These are phyloP conservation scores for Nakazawaea siamensis DNA, from an alignment of 805 yeast species.

Conservation along the genomic window DNA sequence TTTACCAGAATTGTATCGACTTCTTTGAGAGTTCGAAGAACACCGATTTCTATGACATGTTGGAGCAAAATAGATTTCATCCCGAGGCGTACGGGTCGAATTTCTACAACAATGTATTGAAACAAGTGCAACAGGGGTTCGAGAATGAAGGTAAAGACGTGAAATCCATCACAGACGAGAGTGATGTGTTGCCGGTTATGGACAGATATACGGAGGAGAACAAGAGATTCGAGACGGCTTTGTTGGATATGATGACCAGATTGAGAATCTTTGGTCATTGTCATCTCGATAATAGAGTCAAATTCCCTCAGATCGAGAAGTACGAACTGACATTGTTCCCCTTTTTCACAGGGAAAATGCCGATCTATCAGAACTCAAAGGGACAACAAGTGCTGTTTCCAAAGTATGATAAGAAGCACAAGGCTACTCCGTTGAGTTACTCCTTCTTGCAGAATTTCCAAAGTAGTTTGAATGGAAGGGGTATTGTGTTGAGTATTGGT, in stretches of 20 bases:
- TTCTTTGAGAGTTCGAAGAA: slow-evolving; percentile 2
- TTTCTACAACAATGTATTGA: slow-evolving; percentile 3
- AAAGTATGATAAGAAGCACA: not conserved
- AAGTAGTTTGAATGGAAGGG: slow-evolving; percentile 30
- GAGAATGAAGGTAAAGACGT: slow-evolving; percentile 3
- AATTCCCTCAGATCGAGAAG: not conserved
- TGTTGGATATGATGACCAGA: slow-evolving; percentile 1
- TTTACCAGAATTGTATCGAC: slow-evolving; percentile 5
- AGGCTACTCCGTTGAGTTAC: not conserved
- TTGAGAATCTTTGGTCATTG: slow-evolving; percentile 8
- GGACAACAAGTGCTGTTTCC: slow-evolving; percentile 2
- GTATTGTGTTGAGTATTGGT: slow-evolving; percentile 46
- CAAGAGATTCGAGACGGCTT: not conserved
- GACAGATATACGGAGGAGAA: slow-evolving; percentile 3
- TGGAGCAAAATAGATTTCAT: slow-evolving; percentile 1
- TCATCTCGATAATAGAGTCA: slow-evolving; percentile 6
- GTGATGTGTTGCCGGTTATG: slow-evolving; percentile 8
- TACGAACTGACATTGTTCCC: slow-evolving; percentile 24
- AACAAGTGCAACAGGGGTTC: not conserved
- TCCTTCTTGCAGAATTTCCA: slow-evolving; percentile 21
- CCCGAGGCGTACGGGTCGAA: not conserved
- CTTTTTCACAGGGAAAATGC: slow-evolving; percentile 31
- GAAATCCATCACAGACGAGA: slow-evolving; percentile 1
- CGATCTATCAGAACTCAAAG: slow-evolving; percentile 29
- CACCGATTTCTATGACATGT: slow-evolving; percentile 1